Percentiles rank a stretch among this genome's conserved stretches.
These are phyloP conservation scores for Amphichorda felina DNA, from an alignment of 2,329 filamentous ascomycete species.

Conservation along the genomic window DNA sequence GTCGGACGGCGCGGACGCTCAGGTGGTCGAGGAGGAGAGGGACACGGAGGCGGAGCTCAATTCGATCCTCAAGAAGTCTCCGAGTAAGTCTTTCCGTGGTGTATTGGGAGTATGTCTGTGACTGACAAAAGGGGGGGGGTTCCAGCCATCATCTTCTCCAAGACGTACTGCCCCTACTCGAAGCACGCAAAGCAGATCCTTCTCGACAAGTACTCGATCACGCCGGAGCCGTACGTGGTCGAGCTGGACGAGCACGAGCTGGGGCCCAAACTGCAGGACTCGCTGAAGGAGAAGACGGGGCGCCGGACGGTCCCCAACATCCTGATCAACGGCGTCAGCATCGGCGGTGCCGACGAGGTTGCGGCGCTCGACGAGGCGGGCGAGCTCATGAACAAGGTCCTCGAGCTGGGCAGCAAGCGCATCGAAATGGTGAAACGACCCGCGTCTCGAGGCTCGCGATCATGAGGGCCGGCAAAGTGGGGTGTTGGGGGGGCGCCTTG, in stretches of 20 bases:
- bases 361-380: conserved; percentile 55
- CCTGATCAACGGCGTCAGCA: conserved; percentile 74
- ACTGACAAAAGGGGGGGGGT: not conserved
- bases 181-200: conserved; percentile 77
- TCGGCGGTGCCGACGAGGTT: conserved; percentile 85
- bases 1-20: conserved; percentile 19
- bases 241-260: conserved; percentile 78
- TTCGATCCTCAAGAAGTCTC: conserved; percentile 69
- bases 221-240: conserved; percentile 73
- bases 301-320: conserved; percentile 86
- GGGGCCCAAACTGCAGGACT: conserved; percentile 59
- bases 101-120: not conserved
- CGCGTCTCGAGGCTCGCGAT: not conserved
- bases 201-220: conserved; percentile 73
- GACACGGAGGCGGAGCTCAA: conserved; percentile 63
- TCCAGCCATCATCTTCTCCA: conserved; percentile 95
- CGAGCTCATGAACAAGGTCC: conserved; percentile 59
- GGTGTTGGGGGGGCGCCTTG: too few relatives aligned
- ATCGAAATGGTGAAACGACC: conserved; percentile 11
- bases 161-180: conserved; percentile 82
- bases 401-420: conserved; percentile 60
- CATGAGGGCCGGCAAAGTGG: too few relatives aligned
- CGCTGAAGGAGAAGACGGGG: conserved; percentile 62
- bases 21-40: conserved; percentile 34
- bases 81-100: conserved; percentile 44